These are phyloP conservation scores for Skeletonema potamos DNA, from an alignment of 108 stramenopile species.

Conservation along the genomic window DNA sequence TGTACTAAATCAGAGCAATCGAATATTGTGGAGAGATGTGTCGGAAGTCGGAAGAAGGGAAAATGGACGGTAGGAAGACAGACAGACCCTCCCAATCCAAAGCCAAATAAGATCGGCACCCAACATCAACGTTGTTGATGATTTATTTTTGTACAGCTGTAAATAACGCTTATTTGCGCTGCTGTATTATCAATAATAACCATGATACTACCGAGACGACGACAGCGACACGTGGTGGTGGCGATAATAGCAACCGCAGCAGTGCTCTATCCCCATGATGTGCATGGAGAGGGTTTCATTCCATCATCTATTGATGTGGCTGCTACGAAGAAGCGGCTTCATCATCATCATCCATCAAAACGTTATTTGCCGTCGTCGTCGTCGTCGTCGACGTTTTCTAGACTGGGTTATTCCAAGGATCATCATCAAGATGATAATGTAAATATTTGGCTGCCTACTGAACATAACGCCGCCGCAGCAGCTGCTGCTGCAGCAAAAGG, in stretches of 20 bases:
- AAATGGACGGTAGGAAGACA: no score
- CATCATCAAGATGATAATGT: neutral
- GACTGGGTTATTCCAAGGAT: constrained; percentile 8
- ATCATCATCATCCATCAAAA: neutral
- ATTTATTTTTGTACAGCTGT: no score
- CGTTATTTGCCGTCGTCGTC: no score
- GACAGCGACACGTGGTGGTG: no score
- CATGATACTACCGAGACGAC: neutral
- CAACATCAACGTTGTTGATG: no score
- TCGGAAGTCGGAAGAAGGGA: no score
- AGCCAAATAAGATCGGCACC: no score
- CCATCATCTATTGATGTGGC: neutral
- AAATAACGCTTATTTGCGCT: neutral
- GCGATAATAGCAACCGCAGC: neutral
- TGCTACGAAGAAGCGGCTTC: no score
- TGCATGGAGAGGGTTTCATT: constrained; percentile 1
- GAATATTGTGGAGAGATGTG: no score
- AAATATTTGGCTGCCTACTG: constrained; percentile 5
- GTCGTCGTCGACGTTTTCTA: no score
- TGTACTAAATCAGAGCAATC: no score
- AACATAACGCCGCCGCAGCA: neutral
- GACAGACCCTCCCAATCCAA: no score
- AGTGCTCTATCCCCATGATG: constrained; percentile 1
- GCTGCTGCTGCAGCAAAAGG: neutral
- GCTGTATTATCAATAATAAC: neutral